Conservation (phyloP, 768 basidiomycete species). For the Clavaria fumosa region DNA sequence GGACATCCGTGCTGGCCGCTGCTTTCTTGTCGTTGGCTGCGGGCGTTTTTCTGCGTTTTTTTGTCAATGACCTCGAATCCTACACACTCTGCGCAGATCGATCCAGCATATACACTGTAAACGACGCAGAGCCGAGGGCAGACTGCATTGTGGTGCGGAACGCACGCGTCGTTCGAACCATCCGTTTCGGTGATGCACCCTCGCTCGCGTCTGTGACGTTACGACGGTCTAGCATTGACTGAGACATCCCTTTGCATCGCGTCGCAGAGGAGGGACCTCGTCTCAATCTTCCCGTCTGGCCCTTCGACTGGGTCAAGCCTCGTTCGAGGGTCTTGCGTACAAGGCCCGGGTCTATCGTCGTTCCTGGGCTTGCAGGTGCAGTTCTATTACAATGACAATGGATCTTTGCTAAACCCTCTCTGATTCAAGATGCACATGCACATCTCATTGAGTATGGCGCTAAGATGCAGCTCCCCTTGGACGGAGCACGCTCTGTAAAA, state of each 20-base stretch:
- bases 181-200: constrained; percentile 26
- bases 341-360: constrained; percentile 29
- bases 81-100: constrained; percentile 46
- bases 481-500: constrained; percentile 38
- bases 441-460: constrained; percentile 66
- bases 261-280: neutral
- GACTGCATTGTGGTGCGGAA: constrained; percentile 47
- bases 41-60: neutral
- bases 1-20: too few relatives aligned
- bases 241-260: neutral
- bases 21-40: too few relatives aligned
- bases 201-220: neutral
- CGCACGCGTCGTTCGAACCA: constrained; percentile 31
- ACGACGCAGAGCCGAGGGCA: constrained; percentile 31
- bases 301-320: neutral
- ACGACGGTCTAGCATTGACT: neutral
- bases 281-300: neutral
- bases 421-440: constrained; percentile 65
- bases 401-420: too few relatives aligned
- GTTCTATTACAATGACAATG: too few relatives aligned
- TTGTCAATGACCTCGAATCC: neutral
- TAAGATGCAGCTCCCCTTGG: constrained; percentile 48
- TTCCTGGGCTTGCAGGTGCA: constrained; percentile 62
- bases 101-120: constrained; percentile 55
- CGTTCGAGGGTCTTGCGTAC: constrained; percentile 9